Conservation (phyloP, 352 stramenopile species). For the Globisporangium paroecandrum region DNA sequence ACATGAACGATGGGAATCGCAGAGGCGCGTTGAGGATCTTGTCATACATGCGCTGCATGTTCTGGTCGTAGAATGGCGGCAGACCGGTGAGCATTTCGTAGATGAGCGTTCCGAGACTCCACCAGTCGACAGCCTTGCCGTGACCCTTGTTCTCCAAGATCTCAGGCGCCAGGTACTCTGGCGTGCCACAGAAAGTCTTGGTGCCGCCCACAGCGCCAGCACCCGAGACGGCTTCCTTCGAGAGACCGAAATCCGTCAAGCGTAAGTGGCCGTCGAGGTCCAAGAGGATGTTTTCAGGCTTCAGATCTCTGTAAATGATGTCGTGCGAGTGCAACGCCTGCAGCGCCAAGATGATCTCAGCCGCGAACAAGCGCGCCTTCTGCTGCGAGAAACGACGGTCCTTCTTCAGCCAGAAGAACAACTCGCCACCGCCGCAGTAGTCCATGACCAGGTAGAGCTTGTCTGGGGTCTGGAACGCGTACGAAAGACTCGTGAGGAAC, state of each 20-base stretch:
- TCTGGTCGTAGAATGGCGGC: slow-evolving; percentile 93
- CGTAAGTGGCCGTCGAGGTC: slow-evolving; percentile 93
- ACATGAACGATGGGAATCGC: slow-evolving; percentile 90
- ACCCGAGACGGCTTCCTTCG: slow-evolving; percentile 89
- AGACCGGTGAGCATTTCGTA: slow-evolving; percentile 94
- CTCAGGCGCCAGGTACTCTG: slow-evolving; percentile 94
- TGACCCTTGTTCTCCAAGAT: slow-evolving; percentile 94
- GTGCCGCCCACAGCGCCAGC: slow-evolving; percentile 74
- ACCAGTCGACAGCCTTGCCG: slow-evolving; percentile 89
- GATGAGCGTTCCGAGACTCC: slow-evolving; percentile 91
- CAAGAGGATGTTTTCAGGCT: slow-evolving; percentile 95
- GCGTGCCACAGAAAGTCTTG: slow-evolving; percentile 92
- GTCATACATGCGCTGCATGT: slow-evolving; percentile 94
- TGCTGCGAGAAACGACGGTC: slow-evolving; percentile 91
- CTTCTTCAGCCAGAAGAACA: slow-evolving; percentile 96
- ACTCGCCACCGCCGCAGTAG: slow-evolving; percentile 92
- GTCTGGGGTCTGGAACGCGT: slow-evolving; percentile 88
- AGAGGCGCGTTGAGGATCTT: slow-evolving; percentile 91
- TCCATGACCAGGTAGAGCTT: slow-evolving; percentile 95
- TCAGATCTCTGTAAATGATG: slow-evolving; percentile 97
- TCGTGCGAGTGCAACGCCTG: slow-evolving; percentile 92
- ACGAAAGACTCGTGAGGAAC: slow-evolving; percentile 86
- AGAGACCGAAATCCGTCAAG: slow-evolving; percentile 95
- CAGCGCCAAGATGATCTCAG: slow-evolving; percentile 92
- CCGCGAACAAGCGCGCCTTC: slow-evolving; percentile 89